phyloP scores from a whole-genome alignment of 2,329 filamentous ascomycete genomes.

The Diaporthe helianthi region DNA sequence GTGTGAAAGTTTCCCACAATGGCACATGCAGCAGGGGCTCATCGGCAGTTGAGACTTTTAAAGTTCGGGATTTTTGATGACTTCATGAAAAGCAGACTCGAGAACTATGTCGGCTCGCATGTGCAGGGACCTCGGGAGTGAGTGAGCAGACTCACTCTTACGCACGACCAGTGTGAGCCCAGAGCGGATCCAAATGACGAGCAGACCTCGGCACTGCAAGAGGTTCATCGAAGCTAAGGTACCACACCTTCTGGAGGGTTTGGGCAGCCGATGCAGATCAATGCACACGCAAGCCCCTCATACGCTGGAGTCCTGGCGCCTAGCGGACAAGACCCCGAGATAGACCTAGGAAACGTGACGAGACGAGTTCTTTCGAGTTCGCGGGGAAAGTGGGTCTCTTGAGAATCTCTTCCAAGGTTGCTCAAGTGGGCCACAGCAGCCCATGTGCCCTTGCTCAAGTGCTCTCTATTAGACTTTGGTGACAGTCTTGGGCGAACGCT shows the following conservation, averaged over 20 bases:
- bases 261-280: background rate
- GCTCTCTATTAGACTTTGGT: conserved; percentile 10
- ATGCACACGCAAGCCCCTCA: background rate
- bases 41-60: background rate
- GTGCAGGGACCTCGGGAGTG: too few relatives aligned
- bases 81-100: background rate
- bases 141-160: background rate
- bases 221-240: conserved; percentile 6
- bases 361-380: background rate
- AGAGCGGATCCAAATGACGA: background rate
- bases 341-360: background rate
- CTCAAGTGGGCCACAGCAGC: too few relatives aligned
- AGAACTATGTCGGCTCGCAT: too few relatives aligned
- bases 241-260: conserved; percentile 3
- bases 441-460: too few relatives aligned
- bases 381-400: background rate
- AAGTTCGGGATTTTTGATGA: too few relatives aligned
- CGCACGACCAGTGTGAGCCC: background rate
- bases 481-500: conserved; percentile 8
- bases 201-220: conserved; percentile 18
- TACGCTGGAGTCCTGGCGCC: background rate
- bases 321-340: conserved; percentile 5
- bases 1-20: background rate
- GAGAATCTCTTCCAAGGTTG: too few relatives aligned
- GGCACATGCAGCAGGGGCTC: conserved; percentile 14